Base-by-base conservation (phyloP, 495 filamentous ascomycete genomes). In the Schizothecium vesticola region DNA sequence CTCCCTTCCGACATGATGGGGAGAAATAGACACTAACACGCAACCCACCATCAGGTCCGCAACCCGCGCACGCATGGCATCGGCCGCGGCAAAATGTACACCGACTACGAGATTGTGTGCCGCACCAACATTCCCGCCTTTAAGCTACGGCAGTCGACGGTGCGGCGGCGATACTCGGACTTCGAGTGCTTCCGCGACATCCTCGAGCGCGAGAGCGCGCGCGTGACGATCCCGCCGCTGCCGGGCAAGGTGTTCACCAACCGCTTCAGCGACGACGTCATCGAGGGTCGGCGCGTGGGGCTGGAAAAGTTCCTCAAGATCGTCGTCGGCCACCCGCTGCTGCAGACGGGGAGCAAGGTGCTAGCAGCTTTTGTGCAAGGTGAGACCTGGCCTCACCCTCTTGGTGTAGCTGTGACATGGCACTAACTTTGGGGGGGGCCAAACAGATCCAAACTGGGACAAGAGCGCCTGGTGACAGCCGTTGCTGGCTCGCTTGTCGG, bases 101-200 rank as follows among this genome's bases (percentile, higher is more conserved):
- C 95, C 59, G 93, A 94, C 81, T 99, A 99, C 82, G 94, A 97
- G 80, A 96, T 99, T 72, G 83, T 95, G 69, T 97, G 94, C 83
- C 89, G 91, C 56, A 99, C 95, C 79, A 99, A 99, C 82, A 99
- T 99, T 77, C 95, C 95, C 67, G 94, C 96, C 71, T 99, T 99
- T 86, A 96, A 97, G 83, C 88, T 98, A 69, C 80, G 80, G 58
- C 81, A 92, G 76, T 93, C 90, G 59, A 84, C 86, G 69, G 96
- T 98, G 63, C 93, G 95, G 66, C 88, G 95, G 65, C 92, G 95
- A 26, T 99, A 99, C 81, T 93, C 90, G 67, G 95, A 99, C 79
- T 99, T 99, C 73, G 95, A 99, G 82, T 93, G 95, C 82, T 99
- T 99, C 82, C 93, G 95, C 73, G 95, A 99, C 77, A 97, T 98